phyloP scores from a whole-genome alignment of 176 grass and related monocot species.

The Urochloa ruziziensis region DNA sequence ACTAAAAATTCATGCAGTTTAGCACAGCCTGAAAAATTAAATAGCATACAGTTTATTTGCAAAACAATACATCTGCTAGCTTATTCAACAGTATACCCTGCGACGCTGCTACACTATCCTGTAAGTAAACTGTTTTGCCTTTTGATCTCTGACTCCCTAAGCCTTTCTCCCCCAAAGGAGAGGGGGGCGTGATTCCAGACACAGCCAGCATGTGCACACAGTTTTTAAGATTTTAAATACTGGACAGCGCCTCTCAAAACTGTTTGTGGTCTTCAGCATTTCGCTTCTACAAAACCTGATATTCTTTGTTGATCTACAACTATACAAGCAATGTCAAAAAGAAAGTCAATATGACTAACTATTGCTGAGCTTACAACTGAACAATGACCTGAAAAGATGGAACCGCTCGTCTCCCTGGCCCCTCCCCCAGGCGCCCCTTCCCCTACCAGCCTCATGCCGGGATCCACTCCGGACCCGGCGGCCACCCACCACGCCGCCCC shows the following conservation, averaged over 20 bases:
- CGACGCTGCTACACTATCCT: neutral
- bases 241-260: neutral
- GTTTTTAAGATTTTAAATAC: neutral
- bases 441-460: too few species aligned
- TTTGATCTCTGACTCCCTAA: neutral
- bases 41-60: neutral
- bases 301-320: neutral
- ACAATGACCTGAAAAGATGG: too few species aligned
- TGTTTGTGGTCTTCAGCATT: neutral
- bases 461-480: too few species aligned
- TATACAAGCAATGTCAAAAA: neutral
- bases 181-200: neutral
- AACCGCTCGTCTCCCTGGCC: too few species aligned
- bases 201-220: neutral
- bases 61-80: neutral
- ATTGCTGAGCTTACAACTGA: too few species aligned
- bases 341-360: neutral
- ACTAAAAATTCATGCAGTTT: neutral
- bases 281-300: neutral
- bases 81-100: neutral
- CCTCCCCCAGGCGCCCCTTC: too few species aligned
- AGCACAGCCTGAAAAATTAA: neutral
- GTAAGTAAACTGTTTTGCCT: neutral
- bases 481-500: too few species aligned
- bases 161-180: neutral